A percentile compares a stretch with the other conserved stretches of the same genome.
Conservation (phyloP, 805 yeast genomes). For the Metschnikowia picachoensis region DNA sequence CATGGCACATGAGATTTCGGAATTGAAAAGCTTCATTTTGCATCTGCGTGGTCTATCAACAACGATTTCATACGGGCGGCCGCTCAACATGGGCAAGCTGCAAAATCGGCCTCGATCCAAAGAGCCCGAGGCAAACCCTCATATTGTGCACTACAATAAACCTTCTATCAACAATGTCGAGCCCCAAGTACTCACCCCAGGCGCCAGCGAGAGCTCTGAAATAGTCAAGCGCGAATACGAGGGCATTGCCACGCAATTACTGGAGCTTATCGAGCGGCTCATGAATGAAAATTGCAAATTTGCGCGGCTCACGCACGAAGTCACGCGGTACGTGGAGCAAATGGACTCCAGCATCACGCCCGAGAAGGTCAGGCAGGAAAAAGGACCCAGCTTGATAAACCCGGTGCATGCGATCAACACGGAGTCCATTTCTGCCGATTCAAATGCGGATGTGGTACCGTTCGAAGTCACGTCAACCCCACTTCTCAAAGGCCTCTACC, state of each 20-base stretch:
- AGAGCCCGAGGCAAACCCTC: slow-evolving; percentile 1
- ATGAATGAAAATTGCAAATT: slow-evolving; percentile 36
- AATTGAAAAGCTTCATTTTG: slow-evolving; percentile 31
- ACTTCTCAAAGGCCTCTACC: slow-evolving; percentile 31
- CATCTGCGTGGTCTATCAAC: slow-evolving; percentile 32
- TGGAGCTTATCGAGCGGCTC: slow-evolving; percentile 34
- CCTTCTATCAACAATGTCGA: slow-evolving; percentile 27
- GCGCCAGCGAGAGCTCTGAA: background rate
- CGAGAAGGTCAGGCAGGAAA: slow-evolving; percentile 4
- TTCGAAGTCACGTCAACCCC: slow-evolving; percentile 35
- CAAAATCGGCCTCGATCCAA: slow-evolving; percentile 1
- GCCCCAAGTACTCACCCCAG: slow-evolving; percentile 1
- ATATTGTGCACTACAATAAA: slow-evolving; percentile 22
- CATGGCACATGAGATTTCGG: slow-evolving; percentile 30
- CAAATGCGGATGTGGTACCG: slow-evolving; percentile 31
- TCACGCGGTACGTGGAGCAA: slow-evolving; percentile 27
- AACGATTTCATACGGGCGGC: slow-evolving; percentile 27
- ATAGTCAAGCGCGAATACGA: slow-evolving; percentile 28
- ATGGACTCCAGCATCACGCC: slow-evolving; percentile 27
- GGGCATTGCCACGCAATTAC: slow-evolving; percentile 29
- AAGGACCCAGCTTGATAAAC: slow-evolving; percentile 13
- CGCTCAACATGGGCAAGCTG: slow-evolving; percentile 9
- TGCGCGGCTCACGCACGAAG: slow-evolving; percentile 25
- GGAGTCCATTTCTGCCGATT: slow-evolving; percentile 9
- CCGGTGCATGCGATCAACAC: slow-evolving; percentile 34